Percentiles rank a stretch among this genome's conserved stretches.
phyloP scores from a whole-genome alignment of 2,329 filamentous ascomycete species.

The Microdochium nivale region DNA sequence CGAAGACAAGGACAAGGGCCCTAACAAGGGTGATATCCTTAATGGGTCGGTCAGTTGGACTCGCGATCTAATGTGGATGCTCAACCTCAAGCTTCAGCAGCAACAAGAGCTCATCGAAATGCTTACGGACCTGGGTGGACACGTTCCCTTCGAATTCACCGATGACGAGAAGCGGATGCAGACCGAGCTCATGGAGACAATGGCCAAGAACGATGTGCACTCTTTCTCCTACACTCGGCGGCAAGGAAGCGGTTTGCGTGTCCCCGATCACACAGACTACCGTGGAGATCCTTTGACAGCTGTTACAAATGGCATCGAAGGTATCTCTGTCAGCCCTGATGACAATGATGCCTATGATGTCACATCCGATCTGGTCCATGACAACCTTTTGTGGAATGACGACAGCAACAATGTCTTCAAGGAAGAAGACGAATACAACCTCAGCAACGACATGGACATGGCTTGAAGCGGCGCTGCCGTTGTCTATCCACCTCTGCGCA shows the following conservation, averaged over 20 bases:
- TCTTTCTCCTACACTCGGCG: conserved; percentile 80
- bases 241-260: conserved; percentile 75
- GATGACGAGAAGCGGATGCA: conserved; percentile 97
- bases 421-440: conserved; percentile 77
- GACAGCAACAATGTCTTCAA: conserved; percentile 77
- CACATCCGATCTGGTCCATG: conserved; percentile 37
- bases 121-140: conserved; percentile 63
- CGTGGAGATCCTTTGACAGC: conserved; percentile 67
- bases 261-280: conserved; percentile 88
- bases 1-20: conserved; percentile 97
- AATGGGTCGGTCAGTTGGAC: conserved; percentile 97
- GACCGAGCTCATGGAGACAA: conserved; percentile 79
- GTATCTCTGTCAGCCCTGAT: conserved; percentile 44
- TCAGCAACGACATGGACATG: conserved; percentile 57
- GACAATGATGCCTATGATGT: conserved; percentile 27
- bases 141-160: conserved; percentile 71
- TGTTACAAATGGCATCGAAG: conserved; percentile 26
- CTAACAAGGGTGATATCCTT: conserved; percentile 97
- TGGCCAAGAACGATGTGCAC: conserved; percentile 67
- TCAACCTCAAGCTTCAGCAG: conserved; percentile 80
- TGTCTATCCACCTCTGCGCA: not conserved
- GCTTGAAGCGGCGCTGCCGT: conserved; percentile 26
- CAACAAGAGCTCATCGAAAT: conserved; percentile 78
- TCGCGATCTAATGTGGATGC: conserved; percentile 93
- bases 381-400: conserved; percentile 56